A percentile compares a stretch with the other conserved stretches of the same genome.
These are phyloP conservation scores for Rhizopogon rudus DNA, from an alignment of 768 basidiomycete species.

Conservation along the genomic window DNA sequence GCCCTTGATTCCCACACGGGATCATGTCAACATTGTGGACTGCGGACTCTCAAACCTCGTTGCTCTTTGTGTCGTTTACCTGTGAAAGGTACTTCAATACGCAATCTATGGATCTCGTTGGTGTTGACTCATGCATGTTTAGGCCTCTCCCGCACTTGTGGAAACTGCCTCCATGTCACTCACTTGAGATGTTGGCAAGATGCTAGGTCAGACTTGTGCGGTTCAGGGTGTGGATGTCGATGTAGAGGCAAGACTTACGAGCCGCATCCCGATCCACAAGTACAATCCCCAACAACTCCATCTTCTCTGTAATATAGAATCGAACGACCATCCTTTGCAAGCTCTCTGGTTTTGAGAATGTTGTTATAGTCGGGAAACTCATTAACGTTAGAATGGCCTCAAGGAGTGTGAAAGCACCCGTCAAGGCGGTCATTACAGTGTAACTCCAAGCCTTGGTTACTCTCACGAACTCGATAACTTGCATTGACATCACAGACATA, in stretches of 20 bases:
- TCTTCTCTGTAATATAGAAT: neutral
- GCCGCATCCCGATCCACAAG: neutral
- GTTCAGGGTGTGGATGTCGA: slow-evolving; percentile 65
- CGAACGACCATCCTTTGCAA: neutral
- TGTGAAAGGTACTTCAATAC: slow-evolving; percentile 51
- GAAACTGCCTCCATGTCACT: slow-evolving; percentile 57
- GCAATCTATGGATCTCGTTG: neutral
- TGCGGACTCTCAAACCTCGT: slow-evolving; percentile 37
- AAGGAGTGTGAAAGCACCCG: no score
- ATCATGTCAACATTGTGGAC: slow-evolving; percentile 40
- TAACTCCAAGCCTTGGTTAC: neutral
- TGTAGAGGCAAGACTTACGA: slow-evolving; percentile 30
- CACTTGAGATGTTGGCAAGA: slow-evolving; percentile 61
- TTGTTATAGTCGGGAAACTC: neutral
- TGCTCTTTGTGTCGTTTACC: slow-evolving; percentile 78
- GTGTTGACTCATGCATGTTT: neutral
- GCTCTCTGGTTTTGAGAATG: neutral
- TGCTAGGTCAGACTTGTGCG: slow-evolving; percentile 44
- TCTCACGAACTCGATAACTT: neutral
- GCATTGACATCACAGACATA: neutral
- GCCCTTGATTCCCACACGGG: slow-evolving; percentile 28
- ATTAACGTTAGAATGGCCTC: neutral
- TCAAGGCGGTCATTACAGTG: no score
- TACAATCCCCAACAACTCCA: neutral
- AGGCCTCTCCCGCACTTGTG: slow-evolving; percentile 63